Percentiles rank a stretch among this genome's conserved stretches.
These are phyloP conservation scores for Arctostaphylos glauca DNA, from an alignment of 148 eudicot species.

Conservation along the genomic window DNA sequence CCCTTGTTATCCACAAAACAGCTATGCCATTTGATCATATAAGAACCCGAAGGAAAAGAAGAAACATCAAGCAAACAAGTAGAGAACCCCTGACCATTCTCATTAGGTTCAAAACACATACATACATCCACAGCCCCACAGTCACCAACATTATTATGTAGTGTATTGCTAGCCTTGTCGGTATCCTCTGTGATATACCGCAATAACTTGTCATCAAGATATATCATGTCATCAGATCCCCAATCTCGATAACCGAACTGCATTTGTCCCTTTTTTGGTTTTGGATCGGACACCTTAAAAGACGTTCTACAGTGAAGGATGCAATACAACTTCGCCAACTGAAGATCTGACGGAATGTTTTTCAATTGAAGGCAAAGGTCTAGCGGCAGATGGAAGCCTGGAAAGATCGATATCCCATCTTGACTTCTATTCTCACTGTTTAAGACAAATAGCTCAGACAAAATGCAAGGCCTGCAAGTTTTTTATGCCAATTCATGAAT, in stretches of 20 bases:
- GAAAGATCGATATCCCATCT: conserved; percentile 32
- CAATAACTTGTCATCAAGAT: conserved; percentile 51
- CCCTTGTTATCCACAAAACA: conserved; percentile 59
- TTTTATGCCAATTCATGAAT: conserved; percentile 11
- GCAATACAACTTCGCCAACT: conserved; percentile 53
- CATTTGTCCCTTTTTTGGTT: conserved; percentile 23
- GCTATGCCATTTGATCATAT: conserved; percentile 64
- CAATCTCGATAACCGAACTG: conserved; percentile 34
- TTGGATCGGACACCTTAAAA: conserved; percentile 16
- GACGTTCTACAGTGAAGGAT: conserved; percentile 56
- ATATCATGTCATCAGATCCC: conserved; percentile 43
- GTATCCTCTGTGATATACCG: conserved; percentile 34
- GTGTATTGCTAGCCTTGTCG: conserved; percentile 10
- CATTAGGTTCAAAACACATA: conserved; percentile 50
- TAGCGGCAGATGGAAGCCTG: conserved; percentile 55
- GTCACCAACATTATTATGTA: conserved; percentile 16
- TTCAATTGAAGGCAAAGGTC: conserved; percentile 71
- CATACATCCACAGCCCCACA: conserved; percentile 32
- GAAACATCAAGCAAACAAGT: conserved; percentile 80
- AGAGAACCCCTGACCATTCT: conserved; percentile 69
- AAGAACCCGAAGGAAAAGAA: conserved; percentile 60
- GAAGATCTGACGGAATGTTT: conserved; percentile 41
- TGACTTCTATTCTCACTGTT: conserved; percentile 36
- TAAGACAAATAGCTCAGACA: conserved; percentile 47
- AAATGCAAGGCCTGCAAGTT: conserved; percentile 59